phyloP scores from a whole-genome alignment of 192 early-diverging fungal genomes.

The Mortierella hygrophila region DNA sequence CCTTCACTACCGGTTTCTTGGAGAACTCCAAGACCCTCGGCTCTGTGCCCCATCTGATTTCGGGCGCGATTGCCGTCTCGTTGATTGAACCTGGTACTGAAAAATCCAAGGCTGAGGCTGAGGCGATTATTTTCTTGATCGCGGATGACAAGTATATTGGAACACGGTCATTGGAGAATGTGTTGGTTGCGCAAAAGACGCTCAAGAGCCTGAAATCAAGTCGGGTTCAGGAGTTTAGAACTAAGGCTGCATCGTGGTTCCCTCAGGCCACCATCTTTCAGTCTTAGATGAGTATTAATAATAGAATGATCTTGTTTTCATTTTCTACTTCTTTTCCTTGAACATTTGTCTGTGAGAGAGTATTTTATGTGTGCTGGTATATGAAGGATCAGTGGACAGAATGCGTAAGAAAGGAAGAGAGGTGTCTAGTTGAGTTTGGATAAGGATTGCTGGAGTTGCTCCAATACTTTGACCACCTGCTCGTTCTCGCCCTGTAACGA shows the following conservation, averaged over 20 bases:
- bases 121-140: constrained; percentile 35
- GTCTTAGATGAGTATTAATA: constrained; percentile 9
- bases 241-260: constrained; percentile 35
- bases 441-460: constrained; percentile 20
- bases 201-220: constrained; percentile 38
- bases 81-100: constrained; percentile 22
- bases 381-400: not conserved
- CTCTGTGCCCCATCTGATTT: constrained; percentile 36
- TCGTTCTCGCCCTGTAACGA: constrained; percentile 23
- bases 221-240: constrained; percentile 35
- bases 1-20: constrained; percentile 21
- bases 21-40: constrained; percentile 21
- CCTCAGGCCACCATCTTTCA: constrained; percentile 26
- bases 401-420: too few species aligned
- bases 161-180: constrained; percentile 33
- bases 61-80: constrained; percentile 36
- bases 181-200: constrained; percentile 31
- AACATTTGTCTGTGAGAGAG: not conserved
- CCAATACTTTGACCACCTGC: constrained; percentile 5
- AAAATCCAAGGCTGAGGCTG: constrained; percentile 28
- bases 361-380: not conserved
- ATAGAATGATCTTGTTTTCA: not conserved
- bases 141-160: constrained; percentile 13
- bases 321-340: not conserved
- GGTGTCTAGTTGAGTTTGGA: not conserved